A percentile compares a stretch with the other conserved stretches of the same genome.
Evolutionary conservation across 495 filamentous ascomycete genomes (phyloP).

Genomic region (Penicillium manginii): DNA sequence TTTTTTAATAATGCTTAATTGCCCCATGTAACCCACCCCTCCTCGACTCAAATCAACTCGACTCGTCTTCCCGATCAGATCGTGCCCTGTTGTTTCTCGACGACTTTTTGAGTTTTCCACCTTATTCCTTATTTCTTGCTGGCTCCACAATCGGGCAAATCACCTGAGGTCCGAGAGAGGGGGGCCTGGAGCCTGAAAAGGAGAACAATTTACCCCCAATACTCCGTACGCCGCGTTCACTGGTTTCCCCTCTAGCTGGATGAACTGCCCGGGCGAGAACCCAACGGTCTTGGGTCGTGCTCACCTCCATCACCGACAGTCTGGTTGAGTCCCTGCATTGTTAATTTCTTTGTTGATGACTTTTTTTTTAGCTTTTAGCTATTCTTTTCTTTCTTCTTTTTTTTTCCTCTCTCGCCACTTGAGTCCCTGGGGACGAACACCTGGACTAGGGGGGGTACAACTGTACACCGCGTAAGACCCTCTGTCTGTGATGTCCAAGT

Average conservation of each 20-base stretch:
- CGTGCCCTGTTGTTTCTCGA: not conserved
- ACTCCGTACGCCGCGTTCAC: too few species aligned
- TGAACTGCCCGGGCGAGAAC: conserved; percentile 7
- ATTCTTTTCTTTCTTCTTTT: not conserved
- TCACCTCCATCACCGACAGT: conserved; percentile 7
- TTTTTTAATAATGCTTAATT: conserved; percentile 6
- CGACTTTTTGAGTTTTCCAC: conserved; percentile 15
- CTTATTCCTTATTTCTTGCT: conserved; percentile 9
- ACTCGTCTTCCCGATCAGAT: conserved; percentile 1
- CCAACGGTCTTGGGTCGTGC: not conserved
- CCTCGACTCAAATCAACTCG: not conserved
- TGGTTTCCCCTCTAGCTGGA: not conserved
- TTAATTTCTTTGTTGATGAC: not conserved
- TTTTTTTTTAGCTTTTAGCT: not conserved
- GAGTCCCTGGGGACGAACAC: not conserved
- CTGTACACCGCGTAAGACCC: not conserved
- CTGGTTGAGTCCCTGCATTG: conserved; percentile 16
- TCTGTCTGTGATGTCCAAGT: conserved; percentile 8
- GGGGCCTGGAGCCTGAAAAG: not conserved
- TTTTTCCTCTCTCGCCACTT: not conserved
- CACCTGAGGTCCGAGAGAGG: not conserved
- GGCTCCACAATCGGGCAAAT: conserved; percentile 10
- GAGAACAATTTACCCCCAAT: not conserved
- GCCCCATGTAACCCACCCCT: conserved; percentile 9
- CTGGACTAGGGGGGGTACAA: not conserved